Evolutionary conservation across 2,329 filamentous ascomycete species (phyloP), one percentile per base, ranked within the genome.

Genomic region (Stylonectria norvegica): DNA sequence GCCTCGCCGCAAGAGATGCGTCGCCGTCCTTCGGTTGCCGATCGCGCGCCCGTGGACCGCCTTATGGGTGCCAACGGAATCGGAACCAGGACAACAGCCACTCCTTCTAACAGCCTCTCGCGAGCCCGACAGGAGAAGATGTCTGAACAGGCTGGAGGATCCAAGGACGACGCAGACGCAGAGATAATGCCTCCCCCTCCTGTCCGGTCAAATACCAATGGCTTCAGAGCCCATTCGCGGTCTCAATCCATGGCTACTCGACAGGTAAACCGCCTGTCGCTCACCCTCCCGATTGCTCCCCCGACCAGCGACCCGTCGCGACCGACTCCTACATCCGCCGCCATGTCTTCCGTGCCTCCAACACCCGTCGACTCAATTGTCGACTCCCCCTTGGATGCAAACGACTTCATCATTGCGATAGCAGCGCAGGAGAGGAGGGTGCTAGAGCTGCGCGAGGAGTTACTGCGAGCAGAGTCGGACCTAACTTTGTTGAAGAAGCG

Each of bases 401-500:
- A 75, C 56, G 74, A 83, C 36, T 86, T 96, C 56, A 82, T 98
- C 50, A 90, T 89, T 46, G 86, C 90, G 42, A 85, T 98, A 56
- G 93, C 93, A 31, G 83, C 88, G 11, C 90, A 97, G 67, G 93
- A 98, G 68, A 78, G 93, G 42, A 83, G 81, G 51, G 91, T 98
- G 2, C 69, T 98, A 42, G 93, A 97, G 66, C 71, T 98, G 37
- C 85, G 83, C 44, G 93, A 98, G 63, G 91, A 97, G 64, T 72
- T 98, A n/a, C 70, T 73, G 17, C 83, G 83, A 44, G 91, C 93
- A 5, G 91, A 98, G 61, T 68, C 71, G 10, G 86, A 95, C 33
- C 71, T 98, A 28, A 71, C 72, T 33, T 77, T 71, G 29, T 71
- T 98, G 47, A 97, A 96, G 71, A 84, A 79, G 56, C 85, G 89